Percentiles rank a stretch among this genome's conserved stretches.
These are phyloP conservation scores for Teratosphaeria epicoccoides DNA, from an alignment of 2,329 filamentous ascomycete species.

Conservation along the genomic window DNA sequence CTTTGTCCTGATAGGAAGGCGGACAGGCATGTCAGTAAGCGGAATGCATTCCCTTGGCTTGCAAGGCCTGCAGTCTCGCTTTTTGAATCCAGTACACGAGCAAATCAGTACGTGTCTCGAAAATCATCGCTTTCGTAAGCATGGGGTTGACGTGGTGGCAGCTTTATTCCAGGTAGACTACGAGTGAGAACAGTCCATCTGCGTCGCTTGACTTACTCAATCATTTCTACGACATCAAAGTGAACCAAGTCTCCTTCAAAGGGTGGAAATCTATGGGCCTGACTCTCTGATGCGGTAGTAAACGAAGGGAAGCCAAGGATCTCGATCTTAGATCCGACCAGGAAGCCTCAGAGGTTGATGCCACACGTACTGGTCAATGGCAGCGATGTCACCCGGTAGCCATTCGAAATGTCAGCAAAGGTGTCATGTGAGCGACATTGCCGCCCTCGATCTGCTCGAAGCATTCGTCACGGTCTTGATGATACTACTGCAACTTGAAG, in stretches of 20 bases:
- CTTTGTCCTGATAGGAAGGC: too few species aligned
- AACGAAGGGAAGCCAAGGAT: not conserved
- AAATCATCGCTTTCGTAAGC: not conserved
- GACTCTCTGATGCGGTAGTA: not conserved
- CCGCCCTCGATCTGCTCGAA: too few species aligned
- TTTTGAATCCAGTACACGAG: too few species aligned
- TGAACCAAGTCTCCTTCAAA: not conserved
- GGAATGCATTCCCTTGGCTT: too few species aligned
- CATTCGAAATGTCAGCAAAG: not conserved
- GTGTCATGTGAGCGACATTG: not conserved
- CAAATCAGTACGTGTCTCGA: not conserved
- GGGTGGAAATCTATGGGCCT: not conserved
- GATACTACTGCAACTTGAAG: too few species aligned
- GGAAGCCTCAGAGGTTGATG: not conserved
- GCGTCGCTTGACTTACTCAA: not conserved
- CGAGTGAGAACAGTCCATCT: not conserved
- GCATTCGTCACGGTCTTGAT: too few species aligned
- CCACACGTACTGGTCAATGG: not conserved
- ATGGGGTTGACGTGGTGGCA: not conserved
- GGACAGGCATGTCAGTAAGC: too few species aligned
- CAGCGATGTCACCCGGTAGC: not conserved
- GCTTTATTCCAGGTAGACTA: not conserved
- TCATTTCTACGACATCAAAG: not conserved
- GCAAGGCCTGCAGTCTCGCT: too few species aligned
- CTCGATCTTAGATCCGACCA: not conserved